Evolutionary conservation across 768 basidiomycete genomes (phyloP), one percentile per base, ranked within the genome.

Genomic region (Wakefieldia striispora): DNA sequence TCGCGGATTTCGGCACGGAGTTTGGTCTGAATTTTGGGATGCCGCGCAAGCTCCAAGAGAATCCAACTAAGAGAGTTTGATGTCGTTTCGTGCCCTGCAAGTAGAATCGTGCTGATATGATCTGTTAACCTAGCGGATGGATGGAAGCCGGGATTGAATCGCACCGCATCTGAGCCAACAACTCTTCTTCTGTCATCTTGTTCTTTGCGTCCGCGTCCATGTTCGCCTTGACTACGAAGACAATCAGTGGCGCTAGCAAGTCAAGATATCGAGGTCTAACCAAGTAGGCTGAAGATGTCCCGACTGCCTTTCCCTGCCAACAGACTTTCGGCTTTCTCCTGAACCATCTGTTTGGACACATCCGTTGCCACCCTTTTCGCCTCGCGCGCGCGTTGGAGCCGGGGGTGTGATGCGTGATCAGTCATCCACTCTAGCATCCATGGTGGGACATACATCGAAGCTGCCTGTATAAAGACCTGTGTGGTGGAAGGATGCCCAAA

Each of bases 11-110:
- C 62, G 0, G 21, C 68, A 12, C 90, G 80, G 19, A 91, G 77
- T 50, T 72, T 76, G 3, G 68, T 65, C 60, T 91, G 89, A 3
- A 81, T 63, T 19, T 79, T 70, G 0, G 78, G 82, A 51, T 81
- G 69, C 35, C 72, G 75, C 2, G 83, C 77, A 6, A 92, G 73
- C 55, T 84, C 81, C 45, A 84, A 71, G 12, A 48, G 39, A 11
- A 48, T 34, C 49, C 43, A 40, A 39, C 33, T 14, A 23, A 84
- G 48, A 2, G 77, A 72, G 33, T 75, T 80, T 3, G 84, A 76
- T 43, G 78, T 82, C 1, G 84, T 86, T 58, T 50, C 49, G 35
- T 45, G 43, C 85, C 75, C 77, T 35, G 76, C 76, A 11, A 79
- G 55, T 10, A 78, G 54, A 13, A 79, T 73, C n/a, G 75, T 77